A percentile compares a stretch with the other conserved stretches of the same genome.
These are phyloP conservation scores for Gossypium lobatum DNA, from an alignment of 441 rosid species.

Conservation along the genomic window DNA sequence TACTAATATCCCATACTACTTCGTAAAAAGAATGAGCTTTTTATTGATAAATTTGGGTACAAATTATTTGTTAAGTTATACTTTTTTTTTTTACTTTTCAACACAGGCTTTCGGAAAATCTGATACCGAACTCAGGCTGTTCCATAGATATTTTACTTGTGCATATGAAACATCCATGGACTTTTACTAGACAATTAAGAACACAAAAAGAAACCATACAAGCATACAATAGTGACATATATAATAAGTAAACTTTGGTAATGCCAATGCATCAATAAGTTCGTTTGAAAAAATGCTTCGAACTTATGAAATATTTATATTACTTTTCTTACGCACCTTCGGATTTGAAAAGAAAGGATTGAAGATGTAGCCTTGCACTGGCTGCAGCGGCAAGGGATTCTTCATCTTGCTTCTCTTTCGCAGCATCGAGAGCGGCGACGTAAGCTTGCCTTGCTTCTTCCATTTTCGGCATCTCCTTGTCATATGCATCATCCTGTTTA, in stretches of 20 bases:
- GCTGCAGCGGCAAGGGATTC: constrained; percentile 69
- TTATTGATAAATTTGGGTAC: too few relatives aligned
- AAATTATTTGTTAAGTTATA: too few relatives aligned
- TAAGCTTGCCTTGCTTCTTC: constrained; percentile 80
- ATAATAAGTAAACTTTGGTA: neutral
- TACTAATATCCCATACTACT: too few relatives aligned
- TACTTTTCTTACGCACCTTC: constrained; percentile 16
- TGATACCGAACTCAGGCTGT: neutral
- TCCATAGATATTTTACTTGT: neutral
- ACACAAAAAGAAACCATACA: neutral
- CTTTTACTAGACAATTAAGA: neutral
- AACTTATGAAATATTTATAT: constrained; percentile 10
- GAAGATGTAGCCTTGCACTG: constrained; percentile 52
- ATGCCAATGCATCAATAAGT: constrained; percentile 4
- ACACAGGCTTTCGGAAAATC: too few relatives aligned
- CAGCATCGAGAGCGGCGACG: constrained; percentile 50
- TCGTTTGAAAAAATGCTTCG: constrained; percentile 7
- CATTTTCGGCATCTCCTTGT: constrained; percentile 41
- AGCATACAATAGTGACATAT: neutral
- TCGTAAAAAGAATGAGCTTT: too few relatives aligned
- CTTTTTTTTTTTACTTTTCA: too few relatives aligned
- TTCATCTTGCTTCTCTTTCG: constrained; percentile 70
- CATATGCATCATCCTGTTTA: constrained; percentile 51
- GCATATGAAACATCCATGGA: neutral
- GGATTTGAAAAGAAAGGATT: constrained; percentile 53